A percentile compares a stretch with the other conserved stretches of the same genome.
Conservation (phyloP, 164 flowering plant genomes). For the Nymphaea thermarum region DNA sequence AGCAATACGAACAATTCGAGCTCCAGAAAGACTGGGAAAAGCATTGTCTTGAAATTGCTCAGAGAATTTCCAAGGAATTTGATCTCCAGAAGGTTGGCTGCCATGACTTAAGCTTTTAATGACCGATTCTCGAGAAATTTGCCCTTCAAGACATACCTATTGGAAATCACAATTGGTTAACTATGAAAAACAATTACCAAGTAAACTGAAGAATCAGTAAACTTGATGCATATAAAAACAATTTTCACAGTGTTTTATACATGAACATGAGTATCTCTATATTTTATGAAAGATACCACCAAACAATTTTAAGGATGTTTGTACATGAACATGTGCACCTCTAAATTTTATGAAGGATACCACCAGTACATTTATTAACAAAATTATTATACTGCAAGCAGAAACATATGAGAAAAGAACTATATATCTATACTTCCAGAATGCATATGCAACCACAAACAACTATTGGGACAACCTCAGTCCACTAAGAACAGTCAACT, state of each 20-base stretch:
- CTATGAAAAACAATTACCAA: too few species aligned
- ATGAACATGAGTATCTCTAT: background rate
- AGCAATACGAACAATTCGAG: conserved; percentile 95
- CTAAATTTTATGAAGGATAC: too few species aligned
- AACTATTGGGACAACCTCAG: too few species aligned
- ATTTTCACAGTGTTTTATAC: background rate
- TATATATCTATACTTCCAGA: too few species aligned
- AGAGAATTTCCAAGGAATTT: conserved; percentile 96
- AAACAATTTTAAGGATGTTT: too few species aligned
- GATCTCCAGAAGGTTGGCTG: conserved; percentile 83
- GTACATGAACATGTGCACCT: too few species aligned
- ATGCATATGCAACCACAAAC: too few species aligned
- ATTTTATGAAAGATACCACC: too few species aligned
- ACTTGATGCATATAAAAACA: background rate
- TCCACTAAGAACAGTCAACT: too few species aligned
- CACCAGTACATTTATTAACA: too few species aligned
- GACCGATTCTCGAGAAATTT: conserved; percentile 78
- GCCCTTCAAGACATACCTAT: conserved; percentile 92
- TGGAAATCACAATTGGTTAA: background rate
- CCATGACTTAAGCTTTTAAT: conserved; percentile 67
- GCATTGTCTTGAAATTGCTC: conserved; percentile 72
- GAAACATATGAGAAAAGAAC: too few species aligned
- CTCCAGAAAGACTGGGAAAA: conserved; percentile 93
- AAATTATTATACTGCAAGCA: too few species aligned
- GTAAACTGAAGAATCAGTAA: background rate